These are phyloP conservation scores for Madurella mycetomatis DNA, from an alignment of 2,329 filamentous ascomycete genomes.

Conservation along the genomic window DNA sequence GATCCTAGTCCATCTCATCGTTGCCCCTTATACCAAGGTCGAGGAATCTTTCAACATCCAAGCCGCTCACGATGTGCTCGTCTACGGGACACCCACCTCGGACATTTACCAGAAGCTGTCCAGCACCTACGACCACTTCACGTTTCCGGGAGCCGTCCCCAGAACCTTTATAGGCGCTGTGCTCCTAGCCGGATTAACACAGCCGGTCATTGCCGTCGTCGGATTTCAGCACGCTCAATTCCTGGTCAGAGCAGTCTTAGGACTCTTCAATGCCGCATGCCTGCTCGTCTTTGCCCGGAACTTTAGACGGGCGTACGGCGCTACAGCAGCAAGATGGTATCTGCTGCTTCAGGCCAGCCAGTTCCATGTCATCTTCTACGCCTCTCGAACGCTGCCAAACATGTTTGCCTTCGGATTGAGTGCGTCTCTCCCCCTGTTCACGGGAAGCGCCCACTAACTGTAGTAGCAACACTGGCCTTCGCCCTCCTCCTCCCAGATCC, in stretches of 20 bases:
- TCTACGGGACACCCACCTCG: slow-evolving; percentile 66
- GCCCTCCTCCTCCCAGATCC: slow-evolving; percentile 42
- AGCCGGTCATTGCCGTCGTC: slow-evolving; percentile 58
- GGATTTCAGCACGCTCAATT: slow-evolving; percentile 54
- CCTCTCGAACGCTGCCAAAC: slow-evolving; percentile 86
- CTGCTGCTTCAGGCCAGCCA: slow-evolving; percentile 72
- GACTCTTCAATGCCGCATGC: slow-evolving; percentile 66
- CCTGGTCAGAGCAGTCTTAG: slow-evolving; percentile 71
- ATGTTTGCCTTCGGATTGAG: slow-evolving; percentile 91
- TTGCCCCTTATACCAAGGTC: slow-evolving; percentile 90
- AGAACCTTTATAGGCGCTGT: slow-evolving; percentile 83
- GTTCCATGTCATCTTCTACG: slow-evolving; percentile 92
- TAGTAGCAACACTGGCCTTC: slow-evolving; percentile 60
- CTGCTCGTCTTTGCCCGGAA: slow-evolving; percentile 62
- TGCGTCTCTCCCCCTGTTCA: slow-evolving; percentile 41
- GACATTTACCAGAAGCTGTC: slow-evolving; percentile 52
- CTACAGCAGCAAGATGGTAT: slow-evolving; percentile 71
- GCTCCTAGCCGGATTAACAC: slow-evolving; percentile 66
- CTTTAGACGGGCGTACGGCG: slow-evolving; percentile 65
- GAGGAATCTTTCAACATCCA: slow-evolving; percentile 99
- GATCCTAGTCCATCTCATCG: slow-evolving; percentile 63
- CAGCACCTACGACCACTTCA: slow-evolving; percentile 77
- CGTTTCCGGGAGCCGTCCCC: slow-evolving; percentile 86
- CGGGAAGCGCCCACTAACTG: neutral
- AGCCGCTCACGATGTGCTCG: slow-evolving; percentile 82